These are phyloP conservation scores for Gossypium australe DNA, from an alignment of 345 rosid genomes.

Conservation along the genomic window DNA sequence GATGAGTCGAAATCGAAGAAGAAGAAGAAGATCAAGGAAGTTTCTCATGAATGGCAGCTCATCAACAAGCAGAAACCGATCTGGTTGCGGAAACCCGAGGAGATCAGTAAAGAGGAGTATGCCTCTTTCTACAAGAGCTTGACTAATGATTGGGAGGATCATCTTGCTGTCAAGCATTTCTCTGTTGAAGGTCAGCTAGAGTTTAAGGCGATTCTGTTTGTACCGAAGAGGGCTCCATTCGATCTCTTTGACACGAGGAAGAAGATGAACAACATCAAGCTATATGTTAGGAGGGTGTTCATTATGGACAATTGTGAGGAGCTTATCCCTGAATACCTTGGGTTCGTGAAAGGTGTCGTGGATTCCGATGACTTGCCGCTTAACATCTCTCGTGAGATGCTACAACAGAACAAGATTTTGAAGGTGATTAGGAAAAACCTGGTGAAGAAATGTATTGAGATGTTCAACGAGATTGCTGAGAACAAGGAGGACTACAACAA, in stretches of 20 bases:
- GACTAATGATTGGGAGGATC: conserved; percentile 87
- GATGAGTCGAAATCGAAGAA: conserved; percentile 69
- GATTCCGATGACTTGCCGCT: conserved; percentile 91
- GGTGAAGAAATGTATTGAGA: conserved; percentile 85
- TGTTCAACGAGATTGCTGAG: conserved; percentile 86
- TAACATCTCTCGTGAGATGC: conserved; percentile 84
- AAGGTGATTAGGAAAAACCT: conserved; percentile 90
- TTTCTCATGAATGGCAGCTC: conserved; percentile 80
- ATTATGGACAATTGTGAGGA: conserved; percentile 97
- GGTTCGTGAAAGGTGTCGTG: conserved; percentile 84
- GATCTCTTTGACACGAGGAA: conserved; percentile 82
- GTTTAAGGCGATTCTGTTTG: conserved; percentile 77
- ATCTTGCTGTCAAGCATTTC: conserved; percentile 82
- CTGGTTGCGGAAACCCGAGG: conserved; percentile 91
- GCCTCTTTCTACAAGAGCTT: conserved; percentile 85
- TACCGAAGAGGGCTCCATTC: conserved; percentile 78
- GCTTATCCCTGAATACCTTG: conserved; percentile 71
- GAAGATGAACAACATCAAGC: conserved; percentile 84
- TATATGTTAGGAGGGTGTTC: conserved; percentile 79
- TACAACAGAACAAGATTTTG: conserved; percentile 91
- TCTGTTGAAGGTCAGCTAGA: conserved; percentile 94
- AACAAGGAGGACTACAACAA: conserved; percentile 84
- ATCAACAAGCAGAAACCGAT: conserved; percentile 90
- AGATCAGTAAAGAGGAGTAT: conserved; percentile 80
- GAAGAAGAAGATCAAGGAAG: conserved; percentile 78